phyloP scores from a whole-genome alignment of 139 green algal genomes.

The Chlamydomonas schloesseri region DNA sequence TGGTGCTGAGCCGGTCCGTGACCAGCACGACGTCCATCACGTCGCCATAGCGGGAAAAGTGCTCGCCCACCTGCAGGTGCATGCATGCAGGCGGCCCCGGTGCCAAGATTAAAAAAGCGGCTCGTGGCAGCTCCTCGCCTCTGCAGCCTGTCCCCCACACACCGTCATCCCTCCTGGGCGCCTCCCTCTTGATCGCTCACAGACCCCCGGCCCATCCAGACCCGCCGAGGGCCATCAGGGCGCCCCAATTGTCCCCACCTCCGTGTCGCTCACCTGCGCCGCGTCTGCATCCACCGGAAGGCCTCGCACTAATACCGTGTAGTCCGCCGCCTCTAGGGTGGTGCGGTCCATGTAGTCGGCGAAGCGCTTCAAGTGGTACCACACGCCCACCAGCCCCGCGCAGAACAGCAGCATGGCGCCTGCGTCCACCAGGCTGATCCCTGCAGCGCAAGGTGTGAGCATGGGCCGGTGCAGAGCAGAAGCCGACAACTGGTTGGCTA shows the following conservation, averaged over 20 bases:
- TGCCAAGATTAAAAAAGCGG: too few relatives aligned
- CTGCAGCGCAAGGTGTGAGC: too few relatives aligned
- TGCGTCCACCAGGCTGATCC: constrained; percentile 57
- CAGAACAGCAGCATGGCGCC: constrained; percentile 44
- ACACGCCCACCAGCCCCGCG: constrained; percentile 9
- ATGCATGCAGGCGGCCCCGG: too few relatives aligned
- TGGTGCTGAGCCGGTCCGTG: constrained; percentile 53
- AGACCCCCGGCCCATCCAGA: too few relatives aligned
- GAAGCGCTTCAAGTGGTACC: constrained; percentile 11
- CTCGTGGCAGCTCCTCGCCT: too few relatives aligned
- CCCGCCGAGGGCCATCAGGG: too few relatives aligned
- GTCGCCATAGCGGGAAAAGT: constrained; percentile 60
- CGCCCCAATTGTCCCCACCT: neutral
- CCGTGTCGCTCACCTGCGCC: constrained; percentile 24
- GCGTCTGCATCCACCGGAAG: constrained; percentile 54
- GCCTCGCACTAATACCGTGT: constrained; percentile 58
- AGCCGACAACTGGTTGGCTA: too few relatives aligned
- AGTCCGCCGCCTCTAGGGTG: constrained; percentile 51
- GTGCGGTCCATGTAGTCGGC: neutral
- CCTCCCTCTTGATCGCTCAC: too few relatives aligned
- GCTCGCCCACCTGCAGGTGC: constrained; percentile 51
- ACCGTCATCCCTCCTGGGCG: too few relatives aligned
- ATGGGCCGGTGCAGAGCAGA: too few relatives aligned
- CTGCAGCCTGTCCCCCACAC: too few relatives aligned
- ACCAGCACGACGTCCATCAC: constrained; percentile 71